phyloP scores from a whole-genome alignment of 1,284 basidiomycete genomes.

The Malassezia psittaci region DNA sequence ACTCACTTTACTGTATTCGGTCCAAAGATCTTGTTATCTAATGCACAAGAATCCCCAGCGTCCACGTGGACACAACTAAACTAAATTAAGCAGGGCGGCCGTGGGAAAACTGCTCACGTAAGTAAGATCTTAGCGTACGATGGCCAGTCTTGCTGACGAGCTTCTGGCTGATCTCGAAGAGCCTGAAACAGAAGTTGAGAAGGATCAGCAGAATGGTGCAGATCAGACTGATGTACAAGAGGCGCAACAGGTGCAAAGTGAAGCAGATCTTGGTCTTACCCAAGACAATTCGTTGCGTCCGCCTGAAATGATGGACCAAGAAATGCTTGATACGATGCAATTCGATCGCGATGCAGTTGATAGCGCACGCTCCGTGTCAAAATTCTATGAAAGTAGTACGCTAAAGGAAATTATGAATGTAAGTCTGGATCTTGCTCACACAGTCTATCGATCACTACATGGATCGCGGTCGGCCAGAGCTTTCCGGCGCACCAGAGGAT shows the following conservation, averaged over 20 bases:
- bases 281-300: constrained; percentile 50
- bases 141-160: constrained; percentile 63
- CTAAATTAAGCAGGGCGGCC: too few relatives aligned
- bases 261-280: constrained; percentile 11
- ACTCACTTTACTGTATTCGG: background rate
- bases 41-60: too few relatives aligned
- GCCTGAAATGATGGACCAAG: constrained; percentile 81
- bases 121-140: background rate
- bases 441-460: constrained; percentile 83
- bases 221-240: background rate
- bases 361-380: constrained; percentile 76
- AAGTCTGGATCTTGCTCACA: background rate
- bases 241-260: constrained; percentile 19
- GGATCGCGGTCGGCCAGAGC: constrained; percentile 62
- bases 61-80: too few relatives aligned
- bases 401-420: constrained; percentile 60
- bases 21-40: too few relatives aligned
- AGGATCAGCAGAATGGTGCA: constrained; percentile 24
- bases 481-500: constrained; percentile 67
- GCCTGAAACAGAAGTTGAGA: too few relatives aligned
- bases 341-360: constrained; percentile 67
- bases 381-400: constrained; percentile 71
- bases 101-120: background rate
- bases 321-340: constrained; percentile 86
- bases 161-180: constrained; percentile 65